Conservation (phyloP, 208 protist species). For the Trypanosoma rangeli region DNA sequence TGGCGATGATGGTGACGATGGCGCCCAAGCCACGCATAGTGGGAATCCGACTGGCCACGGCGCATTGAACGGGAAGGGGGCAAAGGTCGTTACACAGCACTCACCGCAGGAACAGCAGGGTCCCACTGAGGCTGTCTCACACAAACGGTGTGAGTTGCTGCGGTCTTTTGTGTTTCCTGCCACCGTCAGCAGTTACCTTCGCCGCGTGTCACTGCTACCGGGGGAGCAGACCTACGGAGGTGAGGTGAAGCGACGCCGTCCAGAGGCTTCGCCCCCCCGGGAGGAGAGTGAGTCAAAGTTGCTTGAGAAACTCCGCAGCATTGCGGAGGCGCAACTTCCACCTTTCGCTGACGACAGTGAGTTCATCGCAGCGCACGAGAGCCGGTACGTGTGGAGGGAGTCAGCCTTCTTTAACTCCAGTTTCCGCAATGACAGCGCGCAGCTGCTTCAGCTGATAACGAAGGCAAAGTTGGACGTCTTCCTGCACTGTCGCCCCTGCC, state of each 20-base stretch:
- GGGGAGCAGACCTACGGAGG: background rate
- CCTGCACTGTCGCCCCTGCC: conserved; percentile 50
- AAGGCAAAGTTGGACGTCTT: conserved; percentile 41
- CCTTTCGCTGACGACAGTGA: conserved; percentile 60
- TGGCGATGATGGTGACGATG: background rate
- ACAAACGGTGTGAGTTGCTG: conserved; percentile 17
- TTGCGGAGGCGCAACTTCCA: conserved; percentile 36
- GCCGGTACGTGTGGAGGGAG: conserved; percentile 37
- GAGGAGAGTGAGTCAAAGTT: background rate
- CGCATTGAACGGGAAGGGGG: background rate
- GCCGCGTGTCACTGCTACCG: conserved; percentile 7
- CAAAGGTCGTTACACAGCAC: background rate
- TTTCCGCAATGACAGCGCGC: conserved; percentile 24
- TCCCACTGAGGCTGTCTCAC: background rate
- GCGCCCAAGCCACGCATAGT: background rate
- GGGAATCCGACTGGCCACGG: background rate
- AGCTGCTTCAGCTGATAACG: conserved; percentile 31
- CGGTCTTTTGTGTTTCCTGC: conserved; percentile 23
- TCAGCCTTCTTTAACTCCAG: conserved; percentile 23
- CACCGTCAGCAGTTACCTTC: conserved; percentile 16
- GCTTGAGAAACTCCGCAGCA: conserved; percentile 1
- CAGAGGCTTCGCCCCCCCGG: background rate
- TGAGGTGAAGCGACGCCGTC: conserved; percentile 3
- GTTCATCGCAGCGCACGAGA: conserved; percentile 63
- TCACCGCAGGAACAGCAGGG: background rate